A percentile compares a stretch with the other conserved stretches of the same genome.
Evolutionary conservation across 1,284 basidiomycete genomes (phyloP).

Genomic region (Chondrostereum purpureum): DNA sequence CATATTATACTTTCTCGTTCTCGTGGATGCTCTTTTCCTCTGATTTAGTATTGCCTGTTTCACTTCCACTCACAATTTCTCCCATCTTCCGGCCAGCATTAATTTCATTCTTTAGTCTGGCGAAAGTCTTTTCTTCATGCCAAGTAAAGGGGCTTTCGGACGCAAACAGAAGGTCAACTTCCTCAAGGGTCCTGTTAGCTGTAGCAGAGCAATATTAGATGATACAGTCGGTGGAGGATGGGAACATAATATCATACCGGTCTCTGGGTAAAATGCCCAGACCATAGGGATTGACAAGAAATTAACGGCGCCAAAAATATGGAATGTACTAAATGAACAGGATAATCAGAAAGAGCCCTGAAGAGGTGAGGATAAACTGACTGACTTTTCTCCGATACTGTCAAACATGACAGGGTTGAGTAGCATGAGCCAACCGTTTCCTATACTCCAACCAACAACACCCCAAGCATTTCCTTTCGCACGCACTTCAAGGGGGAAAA

Average conservation of each 20-base stretch:
- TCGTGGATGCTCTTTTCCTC: no score
- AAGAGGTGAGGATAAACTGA: neutral
- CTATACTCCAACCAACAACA: conserved; percentile 45
- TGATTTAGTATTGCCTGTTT: no score
- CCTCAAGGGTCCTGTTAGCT: conserved; percentile 45
- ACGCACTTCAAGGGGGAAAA: conserved; percentile 59
- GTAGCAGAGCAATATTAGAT: conserved; percentile 13
- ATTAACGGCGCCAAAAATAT: conserved; percentile 41
- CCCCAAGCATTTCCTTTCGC: conserved; percentile 52
- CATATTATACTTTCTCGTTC: no score
- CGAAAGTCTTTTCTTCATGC: conserved; percentile 42
- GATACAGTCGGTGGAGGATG: no score
- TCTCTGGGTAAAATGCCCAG: conserved; percentile 44
- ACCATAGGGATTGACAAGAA: conserved; percentile 42
- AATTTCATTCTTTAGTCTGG: conserved; percentile 22
- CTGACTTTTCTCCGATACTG: conserved; percentile 28
- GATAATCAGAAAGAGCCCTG: conserved; percentile 8
- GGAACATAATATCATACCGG: conserved; percentile 3
- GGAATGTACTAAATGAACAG: conserved; percentile 25
- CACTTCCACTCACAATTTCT: no score
- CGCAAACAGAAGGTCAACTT: conserved; percentile 43
- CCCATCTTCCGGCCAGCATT: no score
- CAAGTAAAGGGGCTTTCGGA: conserved; percentile 39
- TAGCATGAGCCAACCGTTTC: conserved; percentile 36
- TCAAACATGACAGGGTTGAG: conserved; percentile 29